Evolutionary conservation across 257 asterid genomes (phyloP), one percentile per base, ranked within the genome.

Genomic region (Thymus quinquecostatus): DNA sequence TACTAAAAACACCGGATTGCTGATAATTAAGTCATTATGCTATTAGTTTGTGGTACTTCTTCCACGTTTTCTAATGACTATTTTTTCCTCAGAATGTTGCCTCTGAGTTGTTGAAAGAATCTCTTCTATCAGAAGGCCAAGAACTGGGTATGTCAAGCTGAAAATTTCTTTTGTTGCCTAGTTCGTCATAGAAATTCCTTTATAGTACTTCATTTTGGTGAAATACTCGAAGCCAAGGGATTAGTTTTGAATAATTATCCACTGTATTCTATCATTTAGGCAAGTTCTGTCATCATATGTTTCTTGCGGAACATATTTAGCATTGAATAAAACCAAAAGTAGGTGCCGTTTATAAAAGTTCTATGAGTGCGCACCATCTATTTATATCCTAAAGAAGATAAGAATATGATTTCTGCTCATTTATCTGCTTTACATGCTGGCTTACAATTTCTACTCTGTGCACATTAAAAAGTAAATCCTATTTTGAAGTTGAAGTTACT

Each of bases 1-100:
- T 33, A 65, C 28, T 0, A 43, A 60, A 43, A 66, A 54, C 57
- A 47, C 57, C 27, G 45, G 55, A 28, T 28, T 14, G 57, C 60
- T 14, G 54, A 14, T 65, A 36, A 48, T 60, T 10, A 32, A 33
- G 36, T 61, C 30, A 50, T 43, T 34, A 30, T 55, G 66, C 47
- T 72, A 68, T 44, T 54, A 63, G 51, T 49, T 70, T 44, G 50
- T 32, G 60, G 40, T 59, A 8, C 58, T 33, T 56, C 48, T 53
- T 67, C 68, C 64, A 53, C 65, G 36, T 47, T 67, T 60, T 49
- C 43, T 38, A 34, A 62, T 56, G 70, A 74, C 9, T 64, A 64
- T 38, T 60, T 58, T 45, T 72, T 84, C 81, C 80, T 88, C 96
- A 95, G 97, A 85, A 92, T 81, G 96, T 87, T 71, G 99, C 99